Evolutionary conservation across 345 rosid species (phyloP), one percentile per base, ranked within the genome.

Genomic region (Isatis tinctoria): DNA sequence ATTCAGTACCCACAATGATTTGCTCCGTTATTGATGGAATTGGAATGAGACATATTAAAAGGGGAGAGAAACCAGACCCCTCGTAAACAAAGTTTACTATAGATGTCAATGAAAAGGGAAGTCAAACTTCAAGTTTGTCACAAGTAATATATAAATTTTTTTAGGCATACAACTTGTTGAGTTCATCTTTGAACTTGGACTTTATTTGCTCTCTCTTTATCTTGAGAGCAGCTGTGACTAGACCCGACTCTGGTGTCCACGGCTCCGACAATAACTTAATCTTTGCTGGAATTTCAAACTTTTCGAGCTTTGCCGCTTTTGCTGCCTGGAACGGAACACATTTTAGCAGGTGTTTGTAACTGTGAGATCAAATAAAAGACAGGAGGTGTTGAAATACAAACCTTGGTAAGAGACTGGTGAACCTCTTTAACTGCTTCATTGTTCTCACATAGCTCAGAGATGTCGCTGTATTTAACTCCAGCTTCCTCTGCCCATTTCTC

Each of bases 181-280:
- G 93, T 39, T 86, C 90, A 24, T 89, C 89, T 73, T 84, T 89
- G 67, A 78, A 93, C 73, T 77, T 86, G 27, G 85, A 30, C 80
- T 84, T 93, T n/a, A 90, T 39, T 52, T 83, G 92, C 61, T 89
- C 92, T 74, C 93, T 85, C 82, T 71, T 60, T 60, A 89, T 84
- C 83, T 91, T 87, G 36, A 89, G 79, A 32, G 97, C 71, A 33
- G 87, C 90, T 6, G 90, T 91, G 40, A 91, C 96, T 60, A 91
- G 70, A 10, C 96, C 95, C 0, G 90, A 83, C 51, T 91, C 91
- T 0, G 97, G 98, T 52, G 97, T 89, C 98, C 96, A 91, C 14
- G 86, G 86, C 18, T 91, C 94, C 0, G 92, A 72, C 20, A 93
- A 7, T 83, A 91, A 65, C 80, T 84, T 93, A 27, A 93, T 82